Evolutionary conservation across 2,329 filamentous ascomycete genomes (phyloP).

Genomic region (Neofusicoccum umdonicola): DNA sequence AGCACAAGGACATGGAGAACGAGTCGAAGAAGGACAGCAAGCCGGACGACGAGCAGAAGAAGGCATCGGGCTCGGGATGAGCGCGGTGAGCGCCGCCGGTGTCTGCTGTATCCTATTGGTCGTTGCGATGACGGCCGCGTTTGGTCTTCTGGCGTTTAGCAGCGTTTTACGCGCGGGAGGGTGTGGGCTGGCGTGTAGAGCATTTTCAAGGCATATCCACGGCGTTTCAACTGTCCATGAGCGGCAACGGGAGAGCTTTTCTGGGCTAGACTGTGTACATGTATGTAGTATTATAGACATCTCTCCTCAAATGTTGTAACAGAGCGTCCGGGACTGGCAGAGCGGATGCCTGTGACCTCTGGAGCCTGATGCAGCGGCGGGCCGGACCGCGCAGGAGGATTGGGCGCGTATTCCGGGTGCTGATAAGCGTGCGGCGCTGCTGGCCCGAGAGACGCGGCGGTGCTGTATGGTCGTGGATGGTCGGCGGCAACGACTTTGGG

Average conservation of each 20-base stretch:
- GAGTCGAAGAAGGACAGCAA: conserved; percentile 34
- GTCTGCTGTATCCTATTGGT: not conserved
- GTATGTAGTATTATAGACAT: conserved; percentile 13
- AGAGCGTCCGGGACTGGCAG: not conserved
- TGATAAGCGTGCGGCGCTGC: not conserved
- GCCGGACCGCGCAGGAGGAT: not conserved
- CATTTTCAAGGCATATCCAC: conserved; percentile 17
- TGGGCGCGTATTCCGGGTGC: not conserved
- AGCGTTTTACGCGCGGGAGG: conserved; percentile 13
- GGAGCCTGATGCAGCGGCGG: not conserved
- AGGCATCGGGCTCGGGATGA: conserved; percentile 34
- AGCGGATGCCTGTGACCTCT: not conserved
- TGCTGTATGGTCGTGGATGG: not conserved
- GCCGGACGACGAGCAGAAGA: conserved; percentile 28
- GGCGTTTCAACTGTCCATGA: conserved; percentile 9
- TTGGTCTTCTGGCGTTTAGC: conserved; percentile 18
- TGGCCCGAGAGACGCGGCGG: not conserved
- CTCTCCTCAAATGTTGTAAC: not conserved
- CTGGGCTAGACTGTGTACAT: conserved; percentile 8
- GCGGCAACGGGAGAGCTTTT: not conserved
- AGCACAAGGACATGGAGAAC: conserved; percentile 44
- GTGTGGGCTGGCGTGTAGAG: conserved; percentile 10
- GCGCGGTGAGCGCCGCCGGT: not conserved
- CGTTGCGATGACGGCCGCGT: not conserved
- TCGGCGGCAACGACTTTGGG: not conserved